Evolutionary conservation across 1,284 basidiomycete genomes (phyloP), one percentile per base, ranked within the genome.

Genomic region (Apiotrichum siamense): DNA sequence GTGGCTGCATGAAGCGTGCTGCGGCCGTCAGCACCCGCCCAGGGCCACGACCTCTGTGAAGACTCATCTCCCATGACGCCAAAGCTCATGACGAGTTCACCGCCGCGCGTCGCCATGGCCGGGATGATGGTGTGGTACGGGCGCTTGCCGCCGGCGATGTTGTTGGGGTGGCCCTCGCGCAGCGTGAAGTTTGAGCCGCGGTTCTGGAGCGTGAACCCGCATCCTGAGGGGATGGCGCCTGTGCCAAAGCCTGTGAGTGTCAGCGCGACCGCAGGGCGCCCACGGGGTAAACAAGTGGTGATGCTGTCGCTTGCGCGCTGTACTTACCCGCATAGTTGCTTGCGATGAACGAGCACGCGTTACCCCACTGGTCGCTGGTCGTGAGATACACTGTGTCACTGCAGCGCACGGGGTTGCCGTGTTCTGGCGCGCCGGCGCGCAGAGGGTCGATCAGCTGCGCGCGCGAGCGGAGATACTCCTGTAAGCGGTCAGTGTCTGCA

Each of bases 81-180:
- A 60, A 86, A 93, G 50, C 83, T 83, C 62, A 96, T 74, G 76
- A 91, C 92, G 2, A 97, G 77, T 40, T 93, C 88, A 54, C 85
- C 81, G 3, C 81, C 84, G 38, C 49, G 48, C 2, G 86, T 86
- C 0, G 84, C 92, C 77, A 96, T 80, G 2, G 88, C 88, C 7
- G 94, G 53, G 57, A 94, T 93, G 65, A 96, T 97, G 7, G 92
- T 97, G 67, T 97, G 92, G 70, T 93, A 96, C 2, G 92, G 91
- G 17, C 90, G 79, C 76, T 96, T 96, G 7, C 86, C 82, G 23
- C 86, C 85, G 79, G 81, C 74, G 54, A 88, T 75, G 35, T 79
- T 80, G 70, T 98, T 97, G 0, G 88, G 85, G 68, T 97, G 93
- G 0, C 82, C 83, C 53, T 88, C 81, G 44, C 79, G 76, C 20